Percentiles rank a stretch among this genome's conserved stretches.
Evolutionary conservation across 306 rosid genomes (phyloP).

Genomic region (Psophocarpus tetragonolobus): DNA sequence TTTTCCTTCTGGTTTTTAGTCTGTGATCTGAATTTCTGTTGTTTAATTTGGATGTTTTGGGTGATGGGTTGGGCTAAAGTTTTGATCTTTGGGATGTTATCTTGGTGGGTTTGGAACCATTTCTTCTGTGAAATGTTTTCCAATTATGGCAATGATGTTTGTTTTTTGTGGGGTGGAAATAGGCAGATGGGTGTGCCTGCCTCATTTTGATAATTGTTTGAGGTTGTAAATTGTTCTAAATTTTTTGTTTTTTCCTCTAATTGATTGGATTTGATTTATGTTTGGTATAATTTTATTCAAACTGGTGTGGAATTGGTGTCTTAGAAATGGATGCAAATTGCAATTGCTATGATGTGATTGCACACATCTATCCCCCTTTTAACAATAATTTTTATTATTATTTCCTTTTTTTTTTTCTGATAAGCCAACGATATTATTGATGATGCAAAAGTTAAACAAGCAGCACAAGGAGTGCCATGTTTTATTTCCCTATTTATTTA

Average conservation of each 20-base stretch:
- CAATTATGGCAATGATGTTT: slow-evolving; percentile 2
- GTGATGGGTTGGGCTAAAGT: slow-evolving; percentile 12
- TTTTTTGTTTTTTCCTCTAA: neutral
- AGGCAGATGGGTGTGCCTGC: neutral
- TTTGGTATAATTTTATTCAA: slow-evolving; percentile 4
- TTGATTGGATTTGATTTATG: slow-evolving; percentile 20
- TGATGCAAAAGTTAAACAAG: too few species aligned
- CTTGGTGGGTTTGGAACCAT: slow-evolving; percentile 23
- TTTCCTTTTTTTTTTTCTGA: too few species aligned
- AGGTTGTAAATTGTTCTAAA: slow-evolving; percentile 6
- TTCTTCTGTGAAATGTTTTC: slow-evolving; percentile 9
- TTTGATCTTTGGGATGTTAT: slow-evolving; percentile 23
- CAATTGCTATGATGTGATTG: slow-evolving; percentile 10
- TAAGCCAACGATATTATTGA: too few species aligned
- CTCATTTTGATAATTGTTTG: slow-evolving; percentile 8
- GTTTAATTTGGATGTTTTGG: slow-evolving; percentile 6
- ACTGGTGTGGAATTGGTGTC: slow-evolving; percentile 15
- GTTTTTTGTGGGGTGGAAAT: slow-evolving; percentile 3
- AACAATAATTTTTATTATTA: too few species aligned
- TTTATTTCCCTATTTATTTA: neutral
- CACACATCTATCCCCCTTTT: neutral
- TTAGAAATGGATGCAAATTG: slow-evolving; percentile 4
- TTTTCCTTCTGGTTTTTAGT: neutral
- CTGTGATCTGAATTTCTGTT: slow-evolving; percentile 18
- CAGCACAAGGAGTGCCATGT: too few species aligned